phyloP scores from a whole-genome alignment of 306 rosid species.

The Macrotyloma uniflorum region DNA sequence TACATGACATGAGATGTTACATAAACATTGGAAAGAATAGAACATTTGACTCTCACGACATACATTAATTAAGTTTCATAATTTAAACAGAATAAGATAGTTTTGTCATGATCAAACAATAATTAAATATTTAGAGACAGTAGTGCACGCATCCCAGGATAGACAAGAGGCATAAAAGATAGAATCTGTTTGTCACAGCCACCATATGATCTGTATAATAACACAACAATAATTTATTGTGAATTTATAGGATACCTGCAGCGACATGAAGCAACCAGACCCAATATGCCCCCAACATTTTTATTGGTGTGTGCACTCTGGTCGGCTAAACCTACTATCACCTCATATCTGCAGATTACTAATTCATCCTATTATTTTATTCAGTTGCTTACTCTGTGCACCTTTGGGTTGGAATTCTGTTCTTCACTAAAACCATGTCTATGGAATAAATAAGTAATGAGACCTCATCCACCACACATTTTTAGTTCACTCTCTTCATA shows the following conservation, averaged over 20 bases:
- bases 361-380: neutral
- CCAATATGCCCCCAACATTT: conserved; percentile 20
- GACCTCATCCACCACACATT: neutral
- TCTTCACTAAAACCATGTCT: neutral
- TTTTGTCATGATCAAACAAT: neutral
- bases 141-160: conserved; percentile 2
- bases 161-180: conserved; percentile 27
- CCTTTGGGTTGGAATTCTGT: neutral
- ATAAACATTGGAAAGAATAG: neutral
- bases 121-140: neutral
- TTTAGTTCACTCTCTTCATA: no score
- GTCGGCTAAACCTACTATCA: conserved; percentile 7
- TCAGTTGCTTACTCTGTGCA: neutral
- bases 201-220: neutral
- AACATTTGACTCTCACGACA: neutral
- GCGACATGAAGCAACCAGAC: conserved; percentile 21
- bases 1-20: neutral
- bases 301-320: conserved; percentile 10
- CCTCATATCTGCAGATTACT: neutral
- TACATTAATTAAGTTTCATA: neutral
- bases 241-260: conserved; percentile 17
- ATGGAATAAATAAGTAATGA: neutral
- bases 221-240: neutral
- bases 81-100: neutral
- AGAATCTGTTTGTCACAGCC: conserved; percentile 14